phyloP scores from a whole-genome alignment of 106 monocot species.

The Alisma plantagoaquatica region DNA sequence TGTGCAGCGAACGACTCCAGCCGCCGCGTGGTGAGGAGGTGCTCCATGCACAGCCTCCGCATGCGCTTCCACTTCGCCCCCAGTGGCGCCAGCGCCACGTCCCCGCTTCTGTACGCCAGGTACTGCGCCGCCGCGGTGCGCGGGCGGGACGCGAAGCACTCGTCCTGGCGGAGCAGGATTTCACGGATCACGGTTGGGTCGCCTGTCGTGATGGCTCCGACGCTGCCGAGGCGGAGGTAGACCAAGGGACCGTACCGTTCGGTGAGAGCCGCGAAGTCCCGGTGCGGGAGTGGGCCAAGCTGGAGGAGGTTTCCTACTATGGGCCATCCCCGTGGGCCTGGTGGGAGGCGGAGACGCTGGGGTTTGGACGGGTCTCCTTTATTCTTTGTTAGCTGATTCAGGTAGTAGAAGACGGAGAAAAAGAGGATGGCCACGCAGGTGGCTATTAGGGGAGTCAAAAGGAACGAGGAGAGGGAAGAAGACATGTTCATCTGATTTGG shows the following conservation, averaged over 20 bases:
- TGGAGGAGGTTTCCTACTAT: constrained; percentile 85
- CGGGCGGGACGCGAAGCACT: constrained; percentile 76
- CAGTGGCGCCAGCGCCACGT: constrained; percentile 76
- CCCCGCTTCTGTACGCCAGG: constrained; percentile 67
- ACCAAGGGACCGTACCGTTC: constrained; percentile 62
- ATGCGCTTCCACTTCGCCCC: constrained; percentile 81
- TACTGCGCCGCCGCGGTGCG: constrained; percentile 53
- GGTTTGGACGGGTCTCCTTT: no score
- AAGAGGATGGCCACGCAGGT: no score
- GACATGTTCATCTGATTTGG: no score
- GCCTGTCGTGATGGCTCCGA: constrained; percentile 59
- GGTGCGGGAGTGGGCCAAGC: constrained; percentile 57
- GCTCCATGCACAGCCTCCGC: constrained; percentile 90
- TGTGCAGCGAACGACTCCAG: constrained; percentile 61
- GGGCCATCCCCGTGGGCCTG: constrained; percentile 67
- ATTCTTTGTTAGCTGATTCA: no score
- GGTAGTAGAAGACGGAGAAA: no score
- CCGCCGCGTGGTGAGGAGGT: constrained; percentile 63
- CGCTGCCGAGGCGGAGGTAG: constrained; percentile 71
- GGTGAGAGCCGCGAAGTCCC: constrained; percentile 65
- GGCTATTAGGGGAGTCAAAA: no score
- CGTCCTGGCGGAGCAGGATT: constrained; percentile 74
- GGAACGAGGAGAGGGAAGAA: no score
- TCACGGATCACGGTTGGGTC: constrained; percentile 79
- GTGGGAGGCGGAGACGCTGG: constrained; percentile 64